Evolutionary conservation across 73 alveolate species (phyloP), one percentile per base, ranked within the genome.

Genomic region (Paramecium pentaurelia): DNA sequence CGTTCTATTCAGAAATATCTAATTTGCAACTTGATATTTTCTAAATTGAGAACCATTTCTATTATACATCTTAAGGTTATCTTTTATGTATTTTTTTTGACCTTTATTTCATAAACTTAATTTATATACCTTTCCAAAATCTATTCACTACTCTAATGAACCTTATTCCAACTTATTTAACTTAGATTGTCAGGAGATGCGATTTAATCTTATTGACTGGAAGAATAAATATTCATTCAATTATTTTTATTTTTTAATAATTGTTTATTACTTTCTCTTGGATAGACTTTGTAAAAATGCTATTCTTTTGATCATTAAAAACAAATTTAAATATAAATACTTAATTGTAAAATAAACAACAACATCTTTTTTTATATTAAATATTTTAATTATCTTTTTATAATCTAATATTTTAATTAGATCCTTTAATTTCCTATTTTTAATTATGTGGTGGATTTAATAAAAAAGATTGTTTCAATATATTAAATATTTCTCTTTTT

Each of bases 21-120:
- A 32, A 64, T 32, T 64, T 64, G 30, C 84, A 64, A 64, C 84
- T 64, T 64, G 84, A 64, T 32, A 64, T 64, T 64, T 64, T 64
- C 47, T 34, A 12, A 28, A 64, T 28, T 14, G 84, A 64, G 30
- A 64, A 64, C 84, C 84, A 64, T 64, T 64, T 64, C 84, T 64
- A 6, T 34, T 64, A n/a, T 8, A 64, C 14, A 32, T 64, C 84
- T n/a, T 64, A 27, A 0, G 84, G 84, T 28, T 28, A 9, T 34
- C 84, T 64, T 64, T 64, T 64, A 3, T 34, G 20, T 64, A 64
- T 64, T 64, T 64, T 64, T 12, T 64, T 64, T 0, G 84, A 64
- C 47, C 84, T 64, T 27, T 25, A 18, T 54, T 54, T 54, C 1
- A 54, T 54, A 54, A n/a, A 1, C 11, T 64, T 8, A 28, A 28